Evolutionary conservation across 139 green algal genomes (phyloP).

Genomic region (Asterochloris sp.): DNA sequence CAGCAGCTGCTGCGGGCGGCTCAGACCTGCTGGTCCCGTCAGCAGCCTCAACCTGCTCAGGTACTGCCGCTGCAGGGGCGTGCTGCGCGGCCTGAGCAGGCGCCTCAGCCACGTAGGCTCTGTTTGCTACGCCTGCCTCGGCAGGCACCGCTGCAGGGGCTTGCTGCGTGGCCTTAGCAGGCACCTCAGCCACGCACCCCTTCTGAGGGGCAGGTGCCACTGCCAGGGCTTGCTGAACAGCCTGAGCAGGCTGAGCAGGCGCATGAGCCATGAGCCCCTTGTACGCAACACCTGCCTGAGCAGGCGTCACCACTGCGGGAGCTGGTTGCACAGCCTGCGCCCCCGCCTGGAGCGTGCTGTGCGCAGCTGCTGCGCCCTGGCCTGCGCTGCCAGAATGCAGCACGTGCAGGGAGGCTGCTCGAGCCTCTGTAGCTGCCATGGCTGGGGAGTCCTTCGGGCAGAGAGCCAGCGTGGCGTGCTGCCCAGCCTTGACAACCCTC

Average conservation of each 20-base stretch:
- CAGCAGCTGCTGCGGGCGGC: background rate
- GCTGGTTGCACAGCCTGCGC: background rate
- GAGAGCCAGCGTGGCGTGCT: slow-evolving; percentile 52
- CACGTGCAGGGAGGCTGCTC: background rate
- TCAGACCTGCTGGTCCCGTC: background rate
- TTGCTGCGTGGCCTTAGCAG: no score
- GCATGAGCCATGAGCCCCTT: no score
- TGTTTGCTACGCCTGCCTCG: background rate
- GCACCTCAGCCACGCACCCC: no score
- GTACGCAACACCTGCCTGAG: no score
- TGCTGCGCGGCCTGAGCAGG: background rate
- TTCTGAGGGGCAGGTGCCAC: no score
- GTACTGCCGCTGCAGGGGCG: background rate
- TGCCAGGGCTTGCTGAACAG: no score
- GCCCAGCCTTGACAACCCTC: slow-evolving; percentile 45
- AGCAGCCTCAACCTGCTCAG: background rate
- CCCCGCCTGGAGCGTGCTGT: background rate
- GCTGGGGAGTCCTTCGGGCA: slow-evolving; percentile 5
- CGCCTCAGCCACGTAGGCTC: background rate
- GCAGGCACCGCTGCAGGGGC: no score
- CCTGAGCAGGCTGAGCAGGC: no score
- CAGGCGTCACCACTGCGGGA: background rate
- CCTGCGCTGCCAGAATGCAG: background rate
- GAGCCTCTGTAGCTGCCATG: slow-evolving; percentile 1
- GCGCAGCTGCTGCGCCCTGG: background rate